Evolutionary conservation across 192 early-diverging fungal genomes (phyloP).

Genomic region (Rhizoclosmatium sp.): DNA sequence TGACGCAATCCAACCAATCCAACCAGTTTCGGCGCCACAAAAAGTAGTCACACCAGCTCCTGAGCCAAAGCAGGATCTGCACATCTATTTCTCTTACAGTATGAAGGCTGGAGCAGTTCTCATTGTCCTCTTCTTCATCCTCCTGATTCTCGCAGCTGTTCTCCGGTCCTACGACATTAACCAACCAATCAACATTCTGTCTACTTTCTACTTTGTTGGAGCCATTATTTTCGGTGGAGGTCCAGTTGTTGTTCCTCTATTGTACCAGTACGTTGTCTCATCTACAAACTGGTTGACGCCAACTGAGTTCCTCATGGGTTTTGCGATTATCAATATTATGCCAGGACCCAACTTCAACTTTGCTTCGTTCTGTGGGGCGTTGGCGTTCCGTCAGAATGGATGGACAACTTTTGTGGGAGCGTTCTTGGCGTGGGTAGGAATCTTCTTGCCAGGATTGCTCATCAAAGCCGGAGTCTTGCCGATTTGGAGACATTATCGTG

Average conservation of each 20-base stretch:
- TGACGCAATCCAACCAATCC: too few relatives aligned
- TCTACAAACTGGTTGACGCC: conserved; percentile 55
- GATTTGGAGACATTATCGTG: conserved; percentile 58
- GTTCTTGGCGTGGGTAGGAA: conserved; percentile 63
- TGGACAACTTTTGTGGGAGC: conserved; percentile 54
- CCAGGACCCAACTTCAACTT: conserved; percentile 78
- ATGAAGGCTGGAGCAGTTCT: conserved; percentile 41
- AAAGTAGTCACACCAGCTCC: neutral
- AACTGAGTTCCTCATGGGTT: conserved; percentile 68
- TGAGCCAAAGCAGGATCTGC: neutral
- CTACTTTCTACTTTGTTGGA: conserved; percentile 68
- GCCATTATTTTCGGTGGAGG: conserved; percentile 74
- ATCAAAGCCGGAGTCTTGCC: conserved; percentile 70
- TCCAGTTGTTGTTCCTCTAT: conserved; percentile 67
- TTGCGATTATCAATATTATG: conserved; percentile 68
- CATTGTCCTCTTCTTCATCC: conserved; percentile 51
- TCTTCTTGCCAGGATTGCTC: conserved; percentile 71
- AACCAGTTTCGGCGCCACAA: neutral
- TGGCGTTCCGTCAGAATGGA: conserved; percentile 53
- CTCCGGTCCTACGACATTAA: conserved; percentile 32
- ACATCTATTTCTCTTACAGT: conserved; percentile 34
- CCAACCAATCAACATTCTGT: conserved; percentile 42
- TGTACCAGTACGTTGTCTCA: conserved; percentile 57
- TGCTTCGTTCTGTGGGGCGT: conserved; percentile 69
- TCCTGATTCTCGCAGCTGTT: conserved; percentile 60